Evolutionary conservation across 257 asterid species (phyloP), one percentile per base, ranked within the genome.

Genomic region (Petrea volubilis): DNA sequence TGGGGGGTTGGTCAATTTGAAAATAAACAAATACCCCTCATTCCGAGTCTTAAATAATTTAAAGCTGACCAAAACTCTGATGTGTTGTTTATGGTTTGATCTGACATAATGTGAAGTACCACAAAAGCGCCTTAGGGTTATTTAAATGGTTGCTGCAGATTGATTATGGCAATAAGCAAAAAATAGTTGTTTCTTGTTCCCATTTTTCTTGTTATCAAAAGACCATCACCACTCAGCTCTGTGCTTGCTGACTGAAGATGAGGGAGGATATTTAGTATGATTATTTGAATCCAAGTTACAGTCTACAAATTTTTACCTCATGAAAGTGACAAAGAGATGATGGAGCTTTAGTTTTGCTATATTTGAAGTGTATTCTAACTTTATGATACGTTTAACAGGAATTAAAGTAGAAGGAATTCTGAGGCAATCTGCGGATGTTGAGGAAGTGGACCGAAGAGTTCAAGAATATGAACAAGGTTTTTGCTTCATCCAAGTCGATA

Each of bases 401-500:
- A 77, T 60, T 58, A 83, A 80, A 71, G 88, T 86, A 33, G 98
- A 92, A 83, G 98, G 98, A 73, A 90, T 92, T 67, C 79, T 92
- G 81, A 83, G 98, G 61, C 94, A 85, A 71, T 77, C 96, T 65
- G 98, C 98, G 34, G 98, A 92, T 59, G 95, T 90, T 41, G 98
- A 92, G 81, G 98, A 92, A 86, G 98, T 92, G 61, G 91, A 83
- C 20, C 84, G 64, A 61, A 80, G 98, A 86, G 96, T 92, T 76
- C 87, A 88, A 52, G 94, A 88, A 73, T 92, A 92, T 57, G 98
- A 90, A 76, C 91, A 85, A 92, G 98, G 98, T 92, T 64, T 64
- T 60, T 67, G 44, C 40, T 66, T 59, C 17, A 31, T 61, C 73
- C 70, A 60, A 66, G 52, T 40, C n/a, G n/a, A 53, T 33, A 27